phyloP scores from a whole-genome alignment of 179 eudicot genomes.

The Patellifolia procumbens region DNA sequence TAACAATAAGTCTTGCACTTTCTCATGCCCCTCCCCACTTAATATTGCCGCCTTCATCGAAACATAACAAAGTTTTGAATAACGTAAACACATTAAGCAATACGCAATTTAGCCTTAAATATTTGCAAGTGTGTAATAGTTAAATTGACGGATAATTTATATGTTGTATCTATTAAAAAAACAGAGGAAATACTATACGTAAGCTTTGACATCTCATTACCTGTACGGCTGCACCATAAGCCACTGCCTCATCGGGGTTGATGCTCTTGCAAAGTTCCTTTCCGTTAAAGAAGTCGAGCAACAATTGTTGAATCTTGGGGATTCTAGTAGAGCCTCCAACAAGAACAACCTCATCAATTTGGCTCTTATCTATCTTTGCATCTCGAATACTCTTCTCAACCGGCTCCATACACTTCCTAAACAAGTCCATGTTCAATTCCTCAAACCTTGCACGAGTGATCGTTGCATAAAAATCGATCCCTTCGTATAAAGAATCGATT shows the following conservation, averaged over 20 bases:
- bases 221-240: constrained; percentile 40
- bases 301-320: constrained; percentile 31
- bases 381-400: constrained; percentile 32
- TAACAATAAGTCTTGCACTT: constrained; percentile 37
- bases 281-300: constrained; percentile 45
- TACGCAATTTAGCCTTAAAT: too few species aligned
- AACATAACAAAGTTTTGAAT: too few species aligned
- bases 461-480: constrained; percentile 23
- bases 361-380: constrained; percentile 29
- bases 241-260: constrained; percentile 47
- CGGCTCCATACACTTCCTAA: constrained; percentile 35
- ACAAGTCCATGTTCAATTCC: constrained; percentile 33
- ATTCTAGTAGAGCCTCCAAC: constrained; percentile 32
- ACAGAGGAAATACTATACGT: too few species aligned
- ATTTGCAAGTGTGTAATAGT: too few species aligned
- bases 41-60: constrained; percentile 35
- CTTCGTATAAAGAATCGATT: constrained; percentile 26
- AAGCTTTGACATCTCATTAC: not conserved
- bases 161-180: too few species aligned
- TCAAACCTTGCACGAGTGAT: constrained; percentile 31
- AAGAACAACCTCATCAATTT: constrained; percentile 29
- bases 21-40: constrained; percentile 38
- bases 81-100: too few species aligned
- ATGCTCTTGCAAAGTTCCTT: constrained; percentile 49
- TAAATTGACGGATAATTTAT: too few species aligned